phyloP scores from a whole-genome alignment of 768 basidiomycete genomes.

The Boletus edulis region DNA sequence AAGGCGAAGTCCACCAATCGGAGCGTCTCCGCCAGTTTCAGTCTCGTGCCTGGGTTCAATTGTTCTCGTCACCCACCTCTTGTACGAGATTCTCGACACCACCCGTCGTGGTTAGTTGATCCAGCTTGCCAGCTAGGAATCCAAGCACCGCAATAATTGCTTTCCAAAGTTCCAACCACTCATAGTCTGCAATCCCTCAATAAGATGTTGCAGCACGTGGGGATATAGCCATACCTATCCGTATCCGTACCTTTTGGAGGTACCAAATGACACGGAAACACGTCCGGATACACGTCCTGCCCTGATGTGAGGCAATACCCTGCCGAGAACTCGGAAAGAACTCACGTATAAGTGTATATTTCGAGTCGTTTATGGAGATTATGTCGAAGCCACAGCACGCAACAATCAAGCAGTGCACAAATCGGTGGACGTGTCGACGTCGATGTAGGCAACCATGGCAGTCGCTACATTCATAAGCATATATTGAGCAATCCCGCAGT shows the following conservation, averaged over 20 bases:
- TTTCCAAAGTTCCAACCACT: constrained; percentile 66
- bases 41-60: not conserved
- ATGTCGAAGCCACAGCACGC: constrained; percentile 67
- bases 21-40: constrained; percentile 40
- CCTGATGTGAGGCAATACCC: not conserved
- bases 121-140: constrained; percentile 56
- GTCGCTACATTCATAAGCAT: constrained; percentile 36
- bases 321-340: not conserved
- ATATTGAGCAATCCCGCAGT: not conserved
- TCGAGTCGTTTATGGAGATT: constrained; percentile 65
- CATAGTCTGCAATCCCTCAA: constrained; percentile 46
- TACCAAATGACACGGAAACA: constrained; percentile 58
- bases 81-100: constrained; percentile 51
- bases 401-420: constrained; percentile 65
- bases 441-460: constrained; percentile 48
- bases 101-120: constrained; percentile 49
- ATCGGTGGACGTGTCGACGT: constrained; percentile 43
- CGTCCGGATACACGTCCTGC: constrained; percentile 54
- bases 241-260: constrained; percentile 49
- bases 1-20: constrained; percentile 51
- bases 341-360: constrained; percentile 55
- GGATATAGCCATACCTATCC: constrained; percentile 46
- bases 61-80: constrained; percentile 42
- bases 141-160: constrained; percentile 52
- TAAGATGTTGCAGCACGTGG: not conserved